A percentile compares a stretch with the other conserved stretches of the same genome.
Evolutionary conservation across 1,139 yeast genomes (phyloP).

Genomic region (Nakaseomyces uthaithaninus): DNA sequence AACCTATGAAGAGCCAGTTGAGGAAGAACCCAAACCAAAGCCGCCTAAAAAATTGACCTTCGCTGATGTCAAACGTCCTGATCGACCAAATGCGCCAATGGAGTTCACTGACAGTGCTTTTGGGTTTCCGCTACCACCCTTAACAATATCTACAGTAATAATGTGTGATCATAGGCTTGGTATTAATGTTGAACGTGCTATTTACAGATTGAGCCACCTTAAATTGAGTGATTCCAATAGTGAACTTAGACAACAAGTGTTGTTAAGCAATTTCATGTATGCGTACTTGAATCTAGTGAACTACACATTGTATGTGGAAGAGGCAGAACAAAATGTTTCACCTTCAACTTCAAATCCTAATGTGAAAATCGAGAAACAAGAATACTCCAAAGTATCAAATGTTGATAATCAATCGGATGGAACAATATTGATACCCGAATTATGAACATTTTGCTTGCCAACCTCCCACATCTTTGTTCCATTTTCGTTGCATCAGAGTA

Average conservation of each 20-base stretch:
- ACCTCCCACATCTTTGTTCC: not conserved
- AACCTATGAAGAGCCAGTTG: not conserved
- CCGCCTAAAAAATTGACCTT: conserved; percentile 33
- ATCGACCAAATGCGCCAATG: conserved; percentile 57
- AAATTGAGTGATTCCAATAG: conserved; percentile 91
- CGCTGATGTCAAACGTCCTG: conserved; percentile 30
- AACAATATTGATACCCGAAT: conserved; percentile 7
- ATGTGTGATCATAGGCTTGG: conserved; percentile 86
- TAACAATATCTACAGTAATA: conserved; percentile 62
- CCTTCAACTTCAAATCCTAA: not conserved
- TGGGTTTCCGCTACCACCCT: conserved; percentile 79
- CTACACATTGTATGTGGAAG: conserved; percentile 61
- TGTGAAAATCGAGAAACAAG: not conserved
- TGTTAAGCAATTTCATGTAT: conserved; percentile 92
- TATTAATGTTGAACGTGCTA: conserved; percentile 90
- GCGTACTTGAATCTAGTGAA: conserved; percentile 91
- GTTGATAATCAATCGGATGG: conserved; percentile 7
- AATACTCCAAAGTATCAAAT: not conserved
- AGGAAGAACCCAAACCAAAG: not conserved
- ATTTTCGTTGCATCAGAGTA: not conserved
- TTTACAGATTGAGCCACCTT: conserved; percentile 82
- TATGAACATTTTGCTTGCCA: not conserved
- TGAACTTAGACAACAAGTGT: conserved; percentile 83
- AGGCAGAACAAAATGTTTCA: conserved; percentile 4
- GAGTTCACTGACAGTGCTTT: conserved; percentile 75